Base-by-base conservation (phyloP, 1,284 basidiomycete species). In the Pseudozyma hubeiensis region DNA sequence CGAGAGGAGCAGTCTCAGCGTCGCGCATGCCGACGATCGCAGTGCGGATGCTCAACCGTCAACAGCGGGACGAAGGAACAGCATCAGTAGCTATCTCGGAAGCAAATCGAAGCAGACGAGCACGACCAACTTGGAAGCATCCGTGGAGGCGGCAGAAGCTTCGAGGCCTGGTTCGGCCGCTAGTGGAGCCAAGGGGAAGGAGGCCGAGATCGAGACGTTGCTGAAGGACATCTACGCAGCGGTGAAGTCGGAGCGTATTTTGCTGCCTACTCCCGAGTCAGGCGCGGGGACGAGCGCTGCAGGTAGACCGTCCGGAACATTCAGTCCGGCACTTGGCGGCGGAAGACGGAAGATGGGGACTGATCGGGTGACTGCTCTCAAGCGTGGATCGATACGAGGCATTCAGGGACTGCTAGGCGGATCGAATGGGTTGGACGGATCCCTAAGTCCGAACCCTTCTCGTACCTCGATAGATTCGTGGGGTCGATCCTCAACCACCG, bases 221-320 rank as follows among this genome's bases (percentile, higher is more conserved):
- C 61, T 73, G 6, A 57, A 94, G 91, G 96, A 99, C 80, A 97
- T 99, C 87, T 99, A 95, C 87, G 89, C 88, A 64, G 91, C 93
- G 11, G 91, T 98, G 85, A 94, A 95, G 86, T 88, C 87, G 47
- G 92, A 95, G 75, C 93, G 94, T 77, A 97, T 99, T 70, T 86
- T 96, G 51, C 91, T 97, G 69, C 93, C 94, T 0, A 83, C 35
- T 35, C 64, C 60, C 3, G 78, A 79, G 34, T 17, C 43, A 2
- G 44, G 49, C 10, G 39, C 54, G 6, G 69, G 52, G 2, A 54
- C 52, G 16, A 11, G 33, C 4, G 52, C 45, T 43, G 47, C 53
- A 11, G 57, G 64, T n/a, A 51, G 64, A 5, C 24, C 57, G 14
- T 67, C 64, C 0, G 70, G 57, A 4, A 57, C 52, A 0, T 67